These are phyloP conservation scores for Salmacisia buchloeana DNA, from an alignment of 1,284 basidiomycete genomes.

Conservation along the genomic window DNA sequence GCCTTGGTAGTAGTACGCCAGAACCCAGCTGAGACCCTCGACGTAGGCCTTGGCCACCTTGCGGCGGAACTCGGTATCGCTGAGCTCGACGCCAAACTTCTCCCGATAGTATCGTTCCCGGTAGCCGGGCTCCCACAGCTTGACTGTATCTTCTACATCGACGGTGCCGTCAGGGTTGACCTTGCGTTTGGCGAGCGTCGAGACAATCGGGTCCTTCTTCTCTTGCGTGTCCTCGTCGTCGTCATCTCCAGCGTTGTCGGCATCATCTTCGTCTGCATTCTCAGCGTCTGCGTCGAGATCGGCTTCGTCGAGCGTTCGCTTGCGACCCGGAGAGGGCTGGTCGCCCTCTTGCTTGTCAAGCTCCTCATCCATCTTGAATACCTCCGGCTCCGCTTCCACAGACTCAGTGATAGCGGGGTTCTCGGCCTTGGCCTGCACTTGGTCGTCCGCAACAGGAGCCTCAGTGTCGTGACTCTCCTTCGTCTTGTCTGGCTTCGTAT, in stretches of 20 bases:
- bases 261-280: constrained; percentile 54
- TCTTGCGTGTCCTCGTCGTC: constrained; percentile 20
- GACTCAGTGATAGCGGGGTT: no score
- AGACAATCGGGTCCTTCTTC: constrained; percentile 23
- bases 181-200: constrained; percentile 31
- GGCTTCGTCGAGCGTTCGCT: constrained; percentile 12
- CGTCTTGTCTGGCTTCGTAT: no score
- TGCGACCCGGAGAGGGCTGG: constrained; percentile 3
- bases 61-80: constrained; percentile 68
- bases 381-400: constrained; percentile 4
- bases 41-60: constrained; percentile 77
- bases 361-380: constrained; percentile 22
- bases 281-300: constrained; percentile 20
- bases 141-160: constrained; percentile 85
- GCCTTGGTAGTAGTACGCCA: constrained; percentile 98
- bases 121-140: constrained; percentile 65
- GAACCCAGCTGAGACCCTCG: constrained; percentile 92
- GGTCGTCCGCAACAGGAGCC: no score
- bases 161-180: constrained; percentile 56
- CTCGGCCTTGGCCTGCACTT: no score
- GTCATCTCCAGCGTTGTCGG: constrained; percentile 57
- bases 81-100: constrained; percentile 78
- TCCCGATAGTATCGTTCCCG: constrained; percentile 88
- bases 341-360: constrained; percentile 13
- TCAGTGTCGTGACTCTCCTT: no score